A percentile compares a stretch with the other conserved stretches of the same genome.
Conservation (phyloP, 441 rosid species). For the Pelargonium australe region DNA sequence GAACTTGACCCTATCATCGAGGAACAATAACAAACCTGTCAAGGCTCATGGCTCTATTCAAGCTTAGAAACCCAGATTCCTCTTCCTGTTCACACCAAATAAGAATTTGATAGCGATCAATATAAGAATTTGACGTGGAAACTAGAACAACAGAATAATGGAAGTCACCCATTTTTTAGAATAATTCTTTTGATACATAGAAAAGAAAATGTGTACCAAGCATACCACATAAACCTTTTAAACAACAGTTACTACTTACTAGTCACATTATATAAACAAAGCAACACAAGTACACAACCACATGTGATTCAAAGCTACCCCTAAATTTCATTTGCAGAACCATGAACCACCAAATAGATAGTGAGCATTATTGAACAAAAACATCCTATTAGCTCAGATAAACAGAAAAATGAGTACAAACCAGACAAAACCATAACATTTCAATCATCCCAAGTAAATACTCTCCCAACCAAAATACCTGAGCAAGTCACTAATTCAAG, state of each 20-base stretch:
- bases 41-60: slow-evolving; percentile 74
- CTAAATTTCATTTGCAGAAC: no score
- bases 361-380: background rate
- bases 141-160: background rate
- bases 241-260: background rate
- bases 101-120: background rate
- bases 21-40: slow-evolving; percentile 48
- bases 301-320: background rate
- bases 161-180: background rate
- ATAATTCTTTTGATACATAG: background rate
- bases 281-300: background rate
- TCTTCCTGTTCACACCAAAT: slow-evolving; percentile 47
- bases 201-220: background rate
- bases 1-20: slow-evolving; percentile 4
- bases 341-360: no score
- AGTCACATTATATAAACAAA: background rate
- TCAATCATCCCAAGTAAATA: background rate
- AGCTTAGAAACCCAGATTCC: slow-evolving; percentile 68
- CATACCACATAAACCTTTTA: background rate
- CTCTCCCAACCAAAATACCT: background rate
- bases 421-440: background rate
- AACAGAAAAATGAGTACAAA: background rate
- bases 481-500: background rate
- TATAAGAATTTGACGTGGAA: background rate
- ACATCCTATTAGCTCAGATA: background rate